These are phyloP conservation scores for Penicillium sp. DNA, from an alignment of 2,329 filamentous ascomycete species.

Conservation along the genomic window DNA sequence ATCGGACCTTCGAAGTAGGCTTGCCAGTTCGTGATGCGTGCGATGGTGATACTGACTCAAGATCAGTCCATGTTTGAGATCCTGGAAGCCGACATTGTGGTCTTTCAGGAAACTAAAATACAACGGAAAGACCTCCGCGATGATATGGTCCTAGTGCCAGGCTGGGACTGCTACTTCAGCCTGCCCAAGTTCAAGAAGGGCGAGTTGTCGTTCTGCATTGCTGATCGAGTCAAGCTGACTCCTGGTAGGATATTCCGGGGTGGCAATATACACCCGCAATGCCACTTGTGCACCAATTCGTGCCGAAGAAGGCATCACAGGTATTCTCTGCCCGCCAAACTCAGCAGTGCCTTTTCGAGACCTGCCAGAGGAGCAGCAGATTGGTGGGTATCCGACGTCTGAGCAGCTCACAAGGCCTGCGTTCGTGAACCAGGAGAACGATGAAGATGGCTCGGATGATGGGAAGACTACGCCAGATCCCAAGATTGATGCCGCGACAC, in stretches of 20 bases:
- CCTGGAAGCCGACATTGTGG: slow-evolving; percentile 83
- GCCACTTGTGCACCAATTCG: slow-evolving; percentile 77
- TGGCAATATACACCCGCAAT: slow-evolving; percentile 91
- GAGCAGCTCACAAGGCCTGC: slow-evolving; percentile 53
- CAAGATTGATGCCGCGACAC: slow-evolving; percentile 60
- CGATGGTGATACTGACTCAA: background rate
- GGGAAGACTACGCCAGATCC: slow-evolving; percentile 11
- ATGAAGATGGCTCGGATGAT: slow-evolving; percentile 39
- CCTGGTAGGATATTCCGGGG: slow-evolving; percentile 78
- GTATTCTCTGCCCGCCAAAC: slow-evolving; percentile 68
- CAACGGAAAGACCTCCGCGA: slow-evolving; percentile 86
- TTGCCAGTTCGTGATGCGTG: background rate
- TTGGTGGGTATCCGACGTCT: slow-evolving; percentile 78
- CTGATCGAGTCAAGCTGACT: slow-evolving; percentile 4
- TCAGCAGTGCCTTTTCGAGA: slow-evolving; percentile 68
- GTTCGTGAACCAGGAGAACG: background rate
- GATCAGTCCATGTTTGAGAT: slow-evolving; percentile 84
- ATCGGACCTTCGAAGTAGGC: slow-evolving; percentile 62
- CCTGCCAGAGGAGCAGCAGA: slow-evolving; percentile 66
- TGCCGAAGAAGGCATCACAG: slow-evolving; percentile 91
- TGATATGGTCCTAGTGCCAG: slow-evolving; percentile 91
- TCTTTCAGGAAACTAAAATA: slow-evolving; percentile 96
- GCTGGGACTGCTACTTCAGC: slow-evolving; percentile 96
- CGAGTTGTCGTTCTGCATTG: slow-evolving; percentile 31
- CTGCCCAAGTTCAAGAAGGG: slow-evolving; percentile 91